Conservation (phyloP, 2,329 filamentous ascomycete species). For the Aspergillus clavatus region DNA sequence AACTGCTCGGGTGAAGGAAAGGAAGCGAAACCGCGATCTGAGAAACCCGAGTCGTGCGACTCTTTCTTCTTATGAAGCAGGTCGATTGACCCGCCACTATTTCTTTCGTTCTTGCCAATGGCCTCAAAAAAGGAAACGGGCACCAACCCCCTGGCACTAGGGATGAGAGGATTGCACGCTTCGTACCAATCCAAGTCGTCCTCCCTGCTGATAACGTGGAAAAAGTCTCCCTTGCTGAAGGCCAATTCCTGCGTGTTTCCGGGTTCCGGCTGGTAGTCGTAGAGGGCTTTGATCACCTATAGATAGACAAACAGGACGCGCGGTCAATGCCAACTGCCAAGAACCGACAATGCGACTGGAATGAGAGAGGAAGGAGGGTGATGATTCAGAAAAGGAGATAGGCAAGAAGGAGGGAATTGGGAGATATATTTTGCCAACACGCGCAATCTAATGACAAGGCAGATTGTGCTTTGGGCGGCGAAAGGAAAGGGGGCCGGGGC, state of each 20-base stretch:
- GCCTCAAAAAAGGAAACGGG: slow-evolving; percentile 92
- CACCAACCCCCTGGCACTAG: slow-evolving; percentile 79
- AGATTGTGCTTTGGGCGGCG: background rate
- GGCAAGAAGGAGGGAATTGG: slow-evolving; percentile 1
- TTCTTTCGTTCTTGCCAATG: slow-evolving; percentile 84
- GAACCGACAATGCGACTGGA: slow-evolving; percentile 3
- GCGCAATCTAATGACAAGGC: background rate
- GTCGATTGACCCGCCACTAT: slow-evolving; percentile 68
- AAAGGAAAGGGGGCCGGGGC: background rate
- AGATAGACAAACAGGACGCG: slow-evolving; percentile 16
- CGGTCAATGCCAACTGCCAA: slow-evolving; percentile 15
- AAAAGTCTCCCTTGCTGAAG: slow-evolving; percentile 94
- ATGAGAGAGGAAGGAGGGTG: slow-evolving; percentile 7
- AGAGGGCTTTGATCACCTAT: slow-evolving; percentile 93
- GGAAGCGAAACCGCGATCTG: slow-evolving; percentile 49
- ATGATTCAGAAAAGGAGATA: slow-evolving; percentile 1
- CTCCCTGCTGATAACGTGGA: slow-evolving; percentile 94
- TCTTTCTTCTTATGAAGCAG: slow-evolving; percentile 47
- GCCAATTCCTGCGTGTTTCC: slow-evolving; percentile 67
- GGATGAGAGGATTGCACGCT: slow-evolving; percentile 88
- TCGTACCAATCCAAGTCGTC: slow-evolving; percentile 97
- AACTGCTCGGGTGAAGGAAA: slow-evolving; percentile 23
- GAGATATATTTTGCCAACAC: background rate
- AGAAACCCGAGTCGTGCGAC: slow-evolving; percentile 91
- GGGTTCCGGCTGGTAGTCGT: slow-evolving; percentile 78